Evolutionary conservation across 2,329 filamentous ascomycete species (phyloP).

Genomic region (Stagonosporopsis cucurbitacearum): DNA sequence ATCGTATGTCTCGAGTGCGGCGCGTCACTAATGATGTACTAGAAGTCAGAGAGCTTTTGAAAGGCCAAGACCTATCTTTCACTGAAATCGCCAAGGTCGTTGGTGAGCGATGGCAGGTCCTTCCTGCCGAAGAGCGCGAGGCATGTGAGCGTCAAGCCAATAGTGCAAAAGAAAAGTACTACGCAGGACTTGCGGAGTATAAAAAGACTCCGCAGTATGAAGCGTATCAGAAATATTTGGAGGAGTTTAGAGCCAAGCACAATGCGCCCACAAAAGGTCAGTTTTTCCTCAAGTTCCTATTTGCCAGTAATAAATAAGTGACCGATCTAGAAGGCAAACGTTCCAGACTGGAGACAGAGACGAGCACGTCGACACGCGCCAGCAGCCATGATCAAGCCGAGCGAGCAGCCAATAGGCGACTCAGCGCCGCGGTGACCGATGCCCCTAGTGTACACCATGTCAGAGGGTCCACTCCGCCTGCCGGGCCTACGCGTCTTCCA

Average conservation of each 20-base stretch:
- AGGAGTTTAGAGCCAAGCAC: constrained; percentile 80
- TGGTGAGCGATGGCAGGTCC: constrained; percentile 80
- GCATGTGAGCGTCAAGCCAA: constrained; percentile 75
- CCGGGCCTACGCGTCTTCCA: constrained; percentile 33
- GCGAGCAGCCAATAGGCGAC: constrained; percentile 31
- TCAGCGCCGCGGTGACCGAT: constrained; percentile 39
- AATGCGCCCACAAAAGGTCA: constrained; percentile 46
- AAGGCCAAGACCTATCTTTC: constrained; percentile 77
- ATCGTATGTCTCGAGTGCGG: background rate
- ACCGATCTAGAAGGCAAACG: constrained; percentile 51
- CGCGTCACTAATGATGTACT: constrained; percentile 24
- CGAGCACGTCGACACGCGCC: constrained; percentile 38
- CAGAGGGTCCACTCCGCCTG: constrained; percentile 39
- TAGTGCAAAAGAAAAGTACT: constrained; percentile 77
- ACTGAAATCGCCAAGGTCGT: constrained; percentile 85
- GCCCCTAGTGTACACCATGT: constrained; percentile 24
- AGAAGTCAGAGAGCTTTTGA: constrained; percentile 80
- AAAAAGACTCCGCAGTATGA: constrained; percentile 76
- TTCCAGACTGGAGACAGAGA: constrained; percentile 52
- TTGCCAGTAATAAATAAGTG: constrained; percentile 18
- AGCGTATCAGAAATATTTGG: constrained; percentile 73
- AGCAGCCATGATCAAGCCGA: constrained; percentile 43
- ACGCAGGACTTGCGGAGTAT: constrained; percentile 73
- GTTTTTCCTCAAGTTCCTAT: constrained; percentile 7
- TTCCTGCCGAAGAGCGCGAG: constrained; percentile 71